Conservation (phyloP, 495 filamentous ascomycete genomes). For the Clavariopsis aquatica region DNA sequence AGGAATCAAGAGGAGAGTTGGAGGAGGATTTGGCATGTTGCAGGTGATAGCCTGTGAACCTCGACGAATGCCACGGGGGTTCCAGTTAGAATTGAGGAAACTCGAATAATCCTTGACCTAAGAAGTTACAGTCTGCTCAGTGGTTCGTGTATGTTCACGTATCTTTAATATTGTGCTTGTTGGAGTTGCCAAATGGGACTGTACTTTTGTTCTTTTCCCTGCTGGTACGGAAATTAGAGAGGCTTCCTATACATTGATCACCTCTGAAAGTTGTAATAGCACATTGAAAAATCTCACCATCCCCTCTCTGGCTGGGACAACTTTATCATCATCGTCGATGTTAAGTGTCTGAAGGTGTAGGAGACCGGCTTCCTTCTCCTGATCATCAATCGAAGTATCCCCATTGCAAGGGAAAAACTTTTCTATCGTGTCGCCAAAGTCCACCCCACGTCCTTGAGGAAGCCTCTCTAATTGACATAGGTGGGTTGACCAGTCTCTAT, state of each 20-base stretch:
- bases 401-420: slow-evolving; percentile 33
- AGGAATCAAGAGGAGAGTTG: no score
- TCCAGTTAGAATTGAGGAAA: no score
- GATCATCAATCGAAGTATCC: background rate
- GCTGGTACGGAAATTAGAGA: background rate
- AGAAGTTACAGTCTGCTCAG: no score
- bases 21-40: no score
- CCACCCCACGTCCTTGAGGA: background rate
- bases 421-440: slow-evolving; percentile 15
- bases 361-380: background rate
- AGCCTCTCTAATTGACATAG: slow-evolving; percentile 21
- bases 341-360: background rate
- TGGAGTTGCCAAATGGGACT: no score
- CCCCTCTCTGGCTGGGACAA: background rate
- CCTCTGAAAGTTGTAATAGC: slow-evolving; percentile 9
- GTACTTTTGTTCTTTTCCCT: no score
- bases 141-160: no score
- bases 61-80: no score
- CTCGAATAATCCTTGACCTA: no score
- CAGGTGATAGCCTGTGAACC: no score
- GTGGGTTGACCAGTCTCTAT: slow-evolving; percentile 30
- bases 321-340: background rate
- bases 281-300: slow-evolving; percentile 2
- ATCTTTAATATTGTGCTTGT: no score
- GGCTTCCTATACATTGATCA: background rate